Base-by-base conservation (phyloP, 2,329 filamentous ascomycete genomes). In the Microsporum audouinii region DNA sequence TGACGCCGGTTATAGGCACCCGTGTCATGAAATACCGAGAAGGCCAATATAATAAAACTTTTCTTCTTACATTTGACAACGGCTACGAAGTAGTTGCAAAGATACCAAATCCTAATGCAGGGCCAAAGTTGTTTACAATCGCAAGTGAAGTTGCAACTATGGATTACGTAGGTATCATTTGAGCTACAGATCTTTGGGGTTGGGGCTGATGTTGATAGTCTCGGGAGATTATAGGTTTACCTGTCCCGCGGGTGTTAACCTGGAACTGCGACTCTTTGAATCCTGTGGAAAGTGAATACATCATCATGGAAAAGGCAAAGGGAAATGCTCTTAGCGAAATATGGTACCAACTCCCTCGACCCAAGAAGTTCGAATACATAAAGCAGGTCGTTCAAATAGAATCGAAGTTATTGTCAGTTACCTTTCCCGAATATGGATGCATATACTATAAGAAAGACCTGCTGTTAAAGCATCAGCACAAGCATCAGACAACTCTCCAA, bases 41-140 rank as follows among this genome's bases (percentile, higher is more conserved):
- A 64, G 72, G 71, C 0, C 62, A 69, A 27, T 67, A 68, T 62
- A 74, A 71, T 62, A 65, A 73, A 69, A 71, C 71, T 17, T 73
- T 76, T 55, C 60, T 71, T 4, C 63, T 76, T 62, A 68, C 65
- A n/a, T 69, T 70, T 66, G 64, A 69, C 43, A 68, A 71, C 39
- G 68, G 66, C 0, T 67, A 63, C 1, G 66, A 71, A 57, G 65
- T 70, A 17, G 61, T 70, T 57, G 68, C 66, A 5, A 67, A 68
- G 57, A 61, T 71, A 29, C 68, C 67, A 14, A 71, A 70, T 51
- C 68, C 68, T 0, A 71, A 71, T 55, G 68, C 68, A 2, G 67
- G 68, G 4, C 64, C 65, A 49, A 49, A 64, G 14, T 8, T 29
- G 7, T 29, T 3, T 34, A 55, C 51, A 6, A 34, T n/a, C n/a